Evolutionary conservation across 805 yeast species (phyloP), one percentile per base, ranked within the genome.

Genomic region (Jamesozyma piceae): DNA sequence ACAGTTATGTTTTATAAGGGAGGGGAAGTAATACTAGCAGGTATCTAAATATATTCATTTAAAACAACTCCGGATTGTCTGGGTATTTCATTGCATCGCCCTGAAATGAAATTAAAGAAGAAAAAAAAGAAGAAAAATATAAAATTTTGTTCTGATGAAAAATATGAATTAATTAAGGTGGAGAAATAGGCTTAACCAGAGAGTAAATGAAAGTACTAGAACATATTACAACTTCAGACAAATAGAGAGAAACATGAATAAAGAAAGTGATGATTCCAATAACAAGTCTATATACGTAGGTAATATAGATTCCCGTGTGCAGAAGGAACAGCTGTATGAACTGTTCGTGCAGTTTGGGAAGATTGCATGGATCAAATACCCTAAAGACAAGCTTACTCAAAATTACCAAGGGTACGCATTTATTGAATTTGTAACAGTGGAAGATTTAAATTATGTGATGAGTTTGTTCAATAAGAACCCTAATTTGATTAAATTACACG

Each of bases 341-440:
- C 71, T 92, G 18, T 79, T 88, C 59, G 60, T 84, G 5, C 97
- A 92, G 60, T 80, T 86, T 34, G 88, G 90, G 0, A 95, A 95
- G 0, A 73, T 90, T 2, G 68, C 67, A 32, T 69, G 74, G 26
- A 72, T 92, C 4, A 73, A 80, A 46, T 67, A 92, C 49, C 97
- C 97, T 5, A 80, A 77, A 54, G 96, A 88, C 55, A 72, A 86
- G 47, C 69, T 88, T 3, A 63, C 77, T 24, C 75, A 75, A 46
- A 66, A 73, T 1, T 88, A 83, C 53, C 94, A 82, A 54, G 97
- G 97, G 4, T 90, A 70, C 65, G 97, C 95, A 9, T 90, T 92
- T 63, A 82, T 83, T 1, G 92, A 85, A 56, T 80, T 83, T 53
- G 62, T 66, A 39, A 65, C 69, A 14, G 63, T 65, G 2, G 67